Conservation (phyloP, 805 yeast species). For the Sugiyamaella qingdaonensis region DNA sequence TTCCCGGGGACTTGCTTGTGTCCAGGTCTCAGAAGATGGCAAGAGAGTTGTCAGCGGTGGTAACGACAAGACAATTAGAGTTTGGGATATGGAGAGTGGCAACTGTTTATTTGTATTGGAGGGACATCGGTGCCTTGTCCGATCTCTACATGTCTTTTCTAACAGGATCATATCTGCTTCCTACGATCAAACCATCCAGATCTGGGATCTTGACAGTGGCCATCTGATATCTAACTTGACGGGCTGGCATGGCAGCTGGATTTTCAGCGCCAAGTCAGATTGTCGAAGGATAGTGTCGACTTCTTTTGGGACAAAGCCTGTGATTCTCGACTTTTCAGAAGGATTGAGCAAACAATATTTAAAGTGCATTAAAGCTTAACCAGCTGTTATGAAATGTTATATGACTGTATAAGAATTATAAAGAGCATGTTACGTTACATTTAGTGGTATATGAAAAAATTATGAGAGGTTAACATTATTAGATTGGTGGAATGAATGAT, state of each 20-base stretch:
- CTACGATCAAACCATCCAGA: constrained; percentile 34
- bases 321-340: constrained; percentile 31
- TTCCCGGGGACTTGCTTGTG: constrained; percentile 77
- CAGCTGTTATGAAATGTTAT: not conserved
- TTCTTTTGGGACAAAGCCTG: constrained; percentile 31
- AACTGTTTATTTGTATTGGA: constrained; percentile 62
- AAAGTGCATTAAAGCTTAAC: constrained; percentile 16
- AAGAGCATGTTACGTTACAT: too few species aligned
- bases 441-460: not conserved
- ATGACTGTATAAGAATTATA: not conserved
- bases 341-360: constrained; percentile 26
- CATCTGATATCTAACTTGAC: constrained; percentile 24
- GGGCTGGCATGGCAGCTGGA: constrained; percentile 33
- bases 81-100: constrained; percentile 82
- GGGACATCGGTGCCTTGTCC: constrained; percentile 86
- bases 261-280: constrained; percentile 32
- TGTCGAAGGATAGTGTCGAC: constrained; percentile 31
- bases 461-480: not conserved
- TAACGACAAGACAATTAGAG: constrained; percentile 78
- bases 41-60: constrained; percentile 74
- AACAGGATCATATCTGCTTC: constrained; percentile 33
- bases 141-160: constrained; percentile 36
- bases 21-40: constrained; percentile 68
- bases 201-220: constrained; percentile 33
- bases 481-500: too few species aligned